Conservation (phyloP, 2,329 filamentous ascomycete genomes). For the Basipetospora chlamydospora region DNA sequence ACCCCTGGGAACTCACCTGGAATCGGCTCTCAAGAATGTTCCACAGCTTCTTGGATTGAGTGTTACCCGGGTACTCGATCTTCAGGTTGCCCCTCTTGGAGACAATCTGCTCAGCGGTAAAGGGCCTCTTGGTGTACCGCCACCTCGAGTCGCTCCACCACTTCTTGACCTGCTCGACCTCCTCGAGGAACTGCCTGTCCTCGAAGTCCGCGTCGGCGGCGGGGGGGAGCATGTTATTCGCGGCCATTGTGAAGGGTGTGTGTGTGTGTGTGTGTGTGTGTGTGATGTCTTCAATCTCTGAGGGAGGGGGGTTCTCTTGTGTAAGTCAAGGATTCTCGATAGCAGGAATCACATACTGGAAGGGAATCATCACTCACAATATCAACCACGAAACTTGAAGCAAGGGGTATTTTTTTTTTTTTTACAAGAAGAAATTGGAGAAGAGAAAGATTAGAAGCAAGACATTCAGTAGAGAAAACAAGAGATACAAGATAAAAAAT, state of each 20-base stretch:
- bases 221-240: constrained; percentile 46
- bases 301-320: no score
- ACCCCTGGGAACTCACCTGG: constrained; percentile 39
- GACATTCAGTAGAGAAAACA: constrained; percentile 4
- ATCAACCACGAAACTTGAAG: no score
- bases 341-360: no score
- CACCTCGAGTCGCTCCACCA: constrained; percentile 93
- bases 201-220: constrained; percentile 41
- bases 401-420: no score
- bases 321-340: no score
- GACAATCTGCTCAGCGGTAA: constrained; percentile 93
- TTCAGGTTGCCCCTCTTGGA: constrained; percentile 84
- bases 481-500: constrained; percentile 8
- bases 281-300: not conserved
- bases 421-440: no score
- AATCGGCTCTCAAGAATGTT: constrained; percentile 75
- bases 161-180: constrained; percentile 78
- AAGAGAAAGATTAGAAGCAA: not conserved
- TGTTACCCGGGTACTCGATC: constrained; percentile 83
- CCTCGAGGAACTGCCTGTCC: constrained; percentile 58
- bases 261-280: no score
- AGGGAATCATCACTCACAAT: no score
- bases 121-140: constrained; percentile 82
- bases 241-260: constrained; percentile 37
- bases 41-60: constrained; percentile 89